A percentile compares a stretch with the other conserved stretches of the same genome.
phyloP scores from a whole-genome alignment of 1,284 basidiomycete genomes.

The Pterulicium gracile region DNA sequence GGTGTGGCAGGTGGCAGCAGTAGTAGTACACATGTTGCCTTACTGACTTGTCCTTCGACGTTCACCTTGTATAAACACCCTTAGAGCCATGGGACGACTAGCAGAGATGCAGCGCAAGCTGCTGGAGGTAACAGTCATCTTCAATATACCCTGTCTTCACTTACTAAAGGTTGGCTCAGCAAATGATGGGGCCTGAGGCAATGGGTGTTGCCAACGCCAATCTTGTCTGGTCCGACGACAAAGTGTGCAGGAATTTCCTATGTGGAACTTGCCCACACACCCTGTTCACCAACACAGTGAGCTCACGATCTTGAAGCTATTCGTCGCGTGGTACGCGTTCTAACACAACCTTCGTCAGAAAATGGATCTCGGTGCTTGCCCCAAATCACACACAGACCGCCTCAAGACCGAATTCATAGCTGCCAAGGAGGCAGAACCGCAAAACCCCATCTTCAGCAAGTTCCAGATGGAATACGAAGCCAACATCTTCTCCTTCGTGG shows the following conservation, averaged over 20 bases:
- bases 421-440: slow-evolving; percentile 64
- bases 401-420: slow-evolving; percentile 87
- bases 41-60: neutral
- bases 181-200: slow-evolving; percentile 99
- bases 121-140: slow-evolving; percentile 54
- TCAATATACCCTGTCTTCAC: neutral
- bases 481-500: slow-evolving; percentile 92
- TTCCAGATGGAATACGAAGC: slow-evolving; percentile 94
- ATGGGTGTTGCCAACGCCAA: slow-evolving; percentile 93
- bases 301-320: slow-evolving; percentile 26
- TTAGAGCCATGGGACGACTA: slow-evolving; percentile 58
- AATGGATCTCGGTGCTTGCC: slow-evolving; percentile 99
- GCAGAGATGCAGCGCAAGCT: slow-evolving; percentile 92
- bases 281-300: slow-evolving; percentile 95
- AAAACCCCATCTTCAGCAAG: slow-evolving; percentile 68
- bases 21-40: neutral
- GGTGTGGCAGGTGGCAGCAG: too few species aligned
- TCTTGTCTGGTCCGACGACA: slow-evolving; percentile 91
- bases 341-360: slow-evolving; percentile 45
- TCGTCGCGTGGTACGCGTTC: slow-evolving; percentile 5
- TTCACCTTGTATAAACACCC: neutral
- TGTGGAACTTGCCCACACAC: slow-evolving; percentile 98
- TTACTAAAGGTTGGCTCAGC: slow-evolving; percentile 32
- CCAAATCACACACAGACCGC: slow-evolving; percentile 92
- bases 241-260: slow-evolving; percentile 98